Percentiles rank a stretch among this genome's conserved stretches.
phyloP scores from a whole-genome alignment of 1,139 yeast species.

The Wickerhamiella infanticola region DNA sequence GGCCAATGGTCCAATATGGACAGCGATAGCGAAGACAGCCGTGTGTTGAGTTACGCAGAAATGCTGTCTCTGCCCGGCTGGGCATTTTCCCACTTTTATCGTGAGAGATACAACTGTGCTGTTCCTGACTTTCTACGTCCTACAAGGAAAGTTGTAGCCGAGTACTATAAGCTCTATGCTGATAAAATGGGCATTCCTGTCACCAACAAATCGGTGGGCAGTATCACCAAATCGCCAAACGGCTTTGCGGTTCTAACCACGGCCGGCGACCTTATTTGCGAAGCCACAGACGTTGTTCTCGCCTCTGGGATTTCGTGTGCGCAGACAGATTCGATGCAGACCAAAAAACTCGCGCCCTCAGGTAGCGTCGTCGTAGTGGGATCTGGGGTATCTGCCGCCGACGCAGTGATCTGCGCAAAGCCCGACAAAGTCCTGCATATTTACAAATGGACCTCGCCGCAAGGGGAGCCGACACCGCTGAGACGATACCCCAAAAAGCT shows the following conservation, averaged over 20 bases:
- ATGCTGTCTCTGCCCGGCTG: slow-evolving; percentile 24
- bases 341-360: background rate
- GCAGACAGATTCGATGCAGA: background rate
- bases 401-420: slow-evolving; percentile 15
- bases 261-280: background rate
- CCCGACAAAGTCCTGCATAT: slow-evolving; percentile 17
- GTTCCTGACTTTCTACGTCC: slow-evolving; percentile 20
- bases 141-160: slow-evolving; percentile 19
- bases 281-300: slow-evolving; percentile 16
- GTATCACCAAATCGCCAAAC: background rate
- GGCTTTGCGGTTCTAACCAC: background rate
- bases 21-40: slow-evolving; percentile 13
- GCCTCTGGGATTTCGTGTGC: slow-evolving; percentile 20
- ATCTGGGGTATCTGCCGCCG: slow-evolving; percentile 26
- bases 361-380: slow-evolving; percentile 20
- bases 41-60: slow-evolving; percentile 23
- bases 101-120: slow-evolving; percentile 7
- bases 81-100: slow-evolving; percentile 18
- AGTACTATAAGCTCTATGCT: slow-evolving; percentile 20
- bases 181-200: slow-evolving; percentile 14
- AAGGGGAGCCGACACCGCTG: slow-evolving; percentile 18
- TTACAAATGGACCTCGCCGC: slow-evolving; percentile 18
- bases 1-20: slow-evolving; percentile 24
- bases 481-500: slow-evolving; percentile 20
- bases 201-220: background rate